Evolutionary conservation across 371 early-diverging fungal genomes (phyloP), one percentile per base, ranked within the genome.

Genomic region (Mortierella sp.): DNA sequence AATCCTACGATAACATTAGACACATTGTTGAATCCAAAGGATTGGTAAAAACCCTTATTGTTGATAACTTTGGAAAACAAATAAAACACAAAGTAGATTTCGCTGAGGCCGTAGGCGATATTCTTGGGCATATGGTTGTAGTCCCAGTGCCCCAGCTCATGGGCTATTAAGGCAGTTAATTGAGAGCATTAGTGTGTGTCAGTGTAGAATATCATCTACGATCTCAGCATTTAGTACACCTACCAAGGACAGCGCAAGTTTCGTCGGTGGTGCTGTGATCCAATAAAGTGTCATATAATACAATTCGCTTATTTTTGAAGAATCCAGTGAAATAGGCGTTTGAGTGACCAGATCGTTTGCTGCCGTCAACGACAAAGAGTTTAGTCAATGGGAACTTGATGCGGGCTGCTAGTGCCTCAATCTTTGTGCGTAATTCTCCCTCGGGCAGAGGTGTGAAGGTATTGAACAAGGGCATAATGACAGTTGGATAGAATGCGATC

Each of bases 391-490:
- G 97, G 85, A 99, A 99, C 4, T 90, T 84, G 83, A 98, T 90
- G 26, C 94, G 90, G 28, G 88, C 84, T 9, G 98, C 98, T 53
- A 99, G 84, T 1, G 85, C 92, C 73, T 95, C 93, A 68, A 99
- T 98, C 64, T 90, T 90, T 8, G 83, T 85, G 63, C 94, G 93
- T 23, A 99, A 87, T 66, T 93, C 90, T 40, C 97, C 96, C 28
- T 95, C 94, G n/a, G 92, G 91, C 23, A 99, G 87, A 7, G 97
- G 95, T 0, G 92, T 92, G 57, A 98, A 93, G 70, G 95, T 99
- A 92, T 99, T 99, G 89, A 99, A 99, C 68, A 99, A 84, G n/a
- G 99, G 99, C 72, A 97, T 97, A 76, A 99, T 99, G 42, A 95
- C 82, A 3, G 96, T 96, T 19, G 99, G 99, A 83, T 93, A 99